Percentiles rank a stretch among this genome's conserved stretches.
Evolutionary conservation across 805 yeast species (phyloP).

Genomic region (Ogataea paraovalis): DNA sequence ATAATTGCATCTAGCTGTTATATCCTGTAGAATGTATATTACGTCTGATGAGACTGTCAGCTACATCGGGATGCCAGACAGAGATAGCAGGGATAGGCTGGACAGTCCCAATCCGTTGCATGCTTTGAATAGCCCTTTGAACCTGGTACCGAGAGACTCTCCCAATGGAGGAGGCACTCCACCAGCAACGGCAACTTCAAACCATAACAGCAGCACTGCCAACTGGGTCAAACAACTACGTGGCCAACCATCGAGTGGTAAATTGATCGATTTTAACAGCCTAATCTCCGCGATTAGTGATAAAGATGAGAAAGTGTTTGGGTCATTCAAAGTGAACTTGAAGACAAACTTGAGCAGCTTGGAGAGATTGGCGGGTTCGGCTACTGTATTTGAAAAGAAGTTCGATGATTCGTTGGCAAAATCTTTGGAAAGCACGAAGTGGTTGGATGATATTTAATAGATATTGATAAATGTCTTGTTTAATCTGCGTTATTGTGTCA

Average conservation of each 20-base stretch:
- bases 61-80: too few species aligned
- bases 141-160: not conserved
- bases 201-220: not conserved
- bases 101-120: not conserved
- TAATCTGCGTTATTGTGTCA: too few species aligned
- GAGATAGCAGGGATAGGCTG: too few species aligned
- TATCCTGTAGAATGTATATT: too few species aligned
- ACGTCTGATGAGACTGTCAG: too few species aligned
- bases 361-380: conserved; percentile 4
- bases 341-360: conserved; percentile 15
- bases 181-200: not conserved
- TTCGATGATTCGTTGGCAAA: conserved; percentile 4
- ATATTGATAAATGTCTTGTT: too few species aligned
- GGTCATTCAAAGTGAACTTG: conserved; percentile 12
- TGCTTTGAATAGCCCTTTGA: not conserved
- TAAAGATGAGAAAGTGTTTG: conserved; percentile 16
- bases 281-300: conserved; percentile 10
- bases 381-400: conserved; percentile 1
- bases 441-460: conserved; percentile 15
- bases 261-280: conserved; percentile 4
- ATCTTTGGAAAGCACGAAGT: conserved; percentile 7
- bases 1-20: too few species aligned
- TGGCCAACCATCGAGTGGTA: conserved; percentile 11
- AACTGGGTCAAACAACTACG: conserved; percentile 14
- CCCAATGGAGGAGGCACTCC: not conserved